Evolutionary conservation across 805 yeast species (phyloP).

Genomic region (Spathaspora hagerdaliae): DNA sequence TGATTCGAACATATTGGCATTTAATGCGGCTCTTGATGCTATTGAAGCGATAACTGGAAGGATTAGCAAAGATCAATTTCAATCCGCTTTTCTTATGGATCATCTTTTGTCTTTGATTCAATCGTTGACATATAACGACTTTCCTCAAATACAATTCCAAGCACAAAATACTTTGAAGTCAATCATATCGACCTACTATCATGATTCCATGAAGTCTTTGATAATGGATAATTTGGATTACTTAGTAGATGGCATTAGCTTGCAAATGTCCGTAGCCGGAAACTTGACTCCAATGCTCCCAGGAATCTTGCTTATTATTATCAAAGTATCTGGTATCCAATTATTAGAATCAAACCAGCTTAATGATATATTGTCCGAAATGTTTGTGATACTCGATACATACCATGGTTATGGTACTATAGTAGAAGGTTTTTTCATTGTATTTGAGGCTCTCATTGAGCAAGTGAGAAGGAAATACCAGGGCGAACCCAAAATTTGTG

Average conservation of each 20-base stretch:
- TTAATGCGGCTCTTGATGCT: constrained; percentile 42
- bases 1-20: constrained; percentile 20
- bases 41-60: constrained; percentile 28
- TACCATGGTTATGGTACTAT: constrained; percentile 78
- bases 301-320: constrained; percentile 63
- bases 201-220: constrained; percentile 53
- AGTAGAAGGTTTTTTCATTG: constrained; percentile 68
- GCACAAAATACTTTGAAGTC: constrained; percentile 51
- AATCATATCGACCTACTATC: constrained; percentile 40
- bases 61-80: constrained; percentile 27
- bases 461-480: constrained; percentile 25
- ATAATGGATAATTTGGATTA: constrained; percentile 74
- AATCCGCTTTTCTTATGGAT: constrained; percentile 59
- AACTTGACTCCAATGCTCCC: constrained; percentile 68
- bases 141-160: constrained; percentile 47
- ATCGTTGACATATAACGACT: constrained; percentile 54
- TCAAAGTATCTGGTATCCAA: constrained; percentile 65
- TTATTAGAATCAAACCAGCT: constrained; percentile 55
- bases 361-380: constrained; percentile 67
- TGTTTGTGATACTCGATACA: constrained; percentile 74
- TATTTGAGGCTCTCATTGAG: constrained; percentile 58
- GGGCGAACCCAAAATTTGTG: neutral
- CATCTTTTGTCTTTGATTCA: constrained; percentile 70
- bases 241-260: constrained; percentile 72
- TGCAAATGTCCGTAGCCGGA: constrained; percentile 62